Base-by-base conservation (phyloP, 768 basidiomycete species). In the Calocybe indica region DNA sequence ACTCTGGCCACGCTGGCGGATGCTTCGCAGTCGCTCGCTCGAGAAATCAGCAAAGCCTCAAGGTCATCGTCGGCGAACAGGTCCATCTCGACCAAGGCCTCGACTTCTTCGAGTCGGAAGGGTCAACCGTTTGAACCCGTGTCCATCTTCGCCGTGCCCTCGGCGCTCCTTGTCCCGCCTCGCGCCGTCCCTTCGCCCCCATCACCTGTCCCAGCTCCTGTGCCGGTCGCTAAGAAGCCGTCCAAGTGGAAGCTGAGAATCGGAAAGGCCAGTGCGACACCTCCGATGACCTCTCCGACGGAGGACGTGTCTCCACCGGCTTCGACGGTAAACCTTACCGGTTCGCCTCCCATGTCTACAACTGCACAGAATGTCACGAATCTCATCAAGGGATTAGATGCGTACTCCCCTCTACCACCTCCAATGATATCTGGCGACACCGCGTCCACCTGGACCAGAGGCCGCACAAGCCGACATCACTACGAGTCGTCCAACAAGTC, bases 161-260 rank as follows among this genome's bases (percentile, higher is more conserved):
- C 65, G 29, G 61, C 65, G 22, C 52, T 70, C 45, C 59, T 62
- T 36, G 56, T 54, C 12, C 42, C 42, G 10, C 47, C 35, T n/a
- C 50, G 40, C 3, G 13, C 54, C 22, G 54, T 57, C n/a, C 50
- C 61, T 14, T 50, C 61, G 32, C 45, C 60, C 42, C 50, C 59
- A 14, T 52, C 51, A 12, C 47, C 61, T 43, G 33, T 51, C 15
- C 28, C 48, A 22, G 48, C 66, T 0, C 51, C 70, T 9, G 52
- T 64, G 6, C 67, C 79, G 22, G 68, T 76, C 32, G 70, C 75
- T 48, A 92, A 90, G 73, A 92, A 92, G 72, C 73, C 86, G 45
- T 89, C 85, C n/a, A 89, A 83, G 59, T 85, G 92, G 88, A 88
- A 85, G 66, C 72, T 88, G 57, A 73, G 82, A 55, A 86, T 91